These are phyloP conservation scores for Boletus sp. DNA, from an alignment of 768 basidiomycete genomes.

Conservation along the genomic window DNA sequence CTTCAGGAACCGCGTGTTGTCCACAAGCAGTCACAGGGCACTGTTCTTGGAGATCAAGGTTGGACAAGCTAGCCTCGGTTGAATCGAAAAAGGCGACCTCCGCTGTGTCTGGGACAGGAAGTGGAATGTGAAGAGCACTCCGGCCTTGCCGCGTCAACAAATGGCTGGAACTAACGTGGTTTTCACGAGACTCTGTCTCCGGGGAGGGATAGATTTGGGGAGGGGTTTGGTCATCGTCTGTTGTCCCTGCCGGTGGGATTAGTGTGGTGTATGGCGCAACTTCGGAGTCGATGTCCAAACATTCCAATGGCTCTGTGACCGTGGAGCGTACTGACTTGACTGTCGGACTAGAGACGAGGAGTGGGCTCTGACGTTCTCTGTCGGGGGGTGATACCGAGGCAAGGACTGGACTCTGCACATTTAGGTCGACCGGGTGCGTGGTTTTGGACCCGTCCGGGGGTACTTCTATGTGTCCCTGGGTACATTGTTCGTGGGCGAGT, in stretches of 20 bases:
- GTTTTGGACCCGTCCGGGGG: neutral
- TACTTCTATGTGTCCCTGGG: neutral
- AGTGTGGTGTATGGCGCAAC: neutral
- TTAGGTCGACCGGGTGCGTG: neutral
- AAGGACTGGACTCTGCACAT: neutral
- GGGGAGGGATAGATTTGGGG: neutral
- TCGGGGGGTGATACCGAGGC: neutral
- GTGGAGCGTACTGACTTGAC: neutral
- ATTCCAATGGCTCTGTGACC: neutral
- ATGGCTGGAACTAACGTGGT: neutral
- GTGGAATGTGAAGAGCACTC: slow-evolving; percentile 4
- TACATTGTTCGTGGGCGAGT: neutral
- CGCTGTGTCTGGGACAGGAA: slow-evolving; percentile 14
- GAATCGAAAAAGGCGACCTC: slow-evolving; percentile 20
- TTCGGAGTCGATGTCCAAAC: neutral
- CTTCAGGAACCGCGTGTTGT: neutral
- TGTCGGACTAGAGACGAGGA: neutral
- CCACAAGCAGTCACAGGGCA: neutral
- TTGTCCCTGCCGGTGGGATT: neutral
- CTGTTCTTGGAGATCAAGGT: neutral
- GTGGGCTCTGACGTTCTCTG: neutral
- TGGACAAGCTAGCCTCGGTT: neutral
- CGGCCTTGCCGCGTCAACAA: slow-evolving; percentile 1
- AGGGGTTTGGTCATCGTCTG: neutral
- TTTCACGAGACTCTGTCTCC: neutral